Conservation (phyloP, 805 yeast genomes). For the Kuraishia cidri region DNA sequence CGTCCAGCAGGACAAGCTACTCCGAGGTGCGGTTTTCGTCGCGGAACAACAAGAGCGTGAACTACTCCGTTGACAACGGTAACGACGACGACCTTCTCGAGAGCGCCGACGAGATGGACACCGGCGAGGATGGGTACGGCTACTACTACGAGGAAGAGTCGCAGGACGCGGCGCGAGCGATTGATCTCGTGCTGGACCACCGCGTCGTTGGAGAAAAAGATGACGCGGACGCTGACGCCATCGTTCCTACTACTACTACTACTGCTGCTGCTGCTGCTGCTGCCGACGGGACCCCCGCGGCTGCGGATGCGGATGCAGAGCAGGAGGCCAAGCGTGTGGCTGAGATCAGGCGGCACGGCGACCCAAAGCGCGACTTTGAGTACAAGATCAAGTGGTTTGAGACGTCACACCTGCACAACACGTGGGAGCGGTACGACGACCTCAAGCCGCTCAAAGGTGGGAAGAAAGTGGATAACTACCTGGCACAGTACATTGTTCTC, state of each 20-base stretch:
- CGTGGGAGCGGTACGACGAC: conserved; percentile 73
- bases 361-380: conserved; percentile 51
- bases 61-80: conserved; percentile 65
- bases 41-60: conserved; percentile 62
- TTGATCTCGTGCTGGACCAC: conserved; percentile 44
- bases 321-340: conserved; percentile 9
- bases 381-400: conserved; percentile 79
- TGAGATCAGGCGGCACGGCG: conserved; percentile 14
- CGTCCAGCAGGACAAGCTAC: conserved; percentile 7
- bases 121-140: conserved; percentile 13
- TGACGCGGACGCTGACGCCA: conserved; percentile 11
- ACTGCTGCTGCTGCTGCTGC: conserved; percentile 22
- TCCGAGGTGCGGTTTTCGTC: conserved; percentile 70
- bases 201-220: conserved; percentile 25
- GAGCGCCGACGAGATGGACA: conserved; percentile 26
- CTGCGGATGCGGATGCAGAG: conserved; percentile 10
- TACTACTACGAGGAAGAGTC: conserved; percentile 10
- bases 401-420: conserved; percentile 85
- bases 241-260: no score
- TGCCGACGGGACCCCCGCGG: conserved; percentile 23
- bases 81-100: conserved; percentile 46
- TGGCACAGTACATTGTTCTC: conserved; percentile 62
- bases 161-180: conserved; percentile 4
- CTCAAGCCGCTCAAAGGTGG: conserved; percentile 57
- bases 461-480: conserved; percentile 84